These are phyloP conservation scores for Paecilomyces sp. DNA, from an alignment of 2,329 filamentous ascomycete species.

Conservation along the genomic window DNA sequence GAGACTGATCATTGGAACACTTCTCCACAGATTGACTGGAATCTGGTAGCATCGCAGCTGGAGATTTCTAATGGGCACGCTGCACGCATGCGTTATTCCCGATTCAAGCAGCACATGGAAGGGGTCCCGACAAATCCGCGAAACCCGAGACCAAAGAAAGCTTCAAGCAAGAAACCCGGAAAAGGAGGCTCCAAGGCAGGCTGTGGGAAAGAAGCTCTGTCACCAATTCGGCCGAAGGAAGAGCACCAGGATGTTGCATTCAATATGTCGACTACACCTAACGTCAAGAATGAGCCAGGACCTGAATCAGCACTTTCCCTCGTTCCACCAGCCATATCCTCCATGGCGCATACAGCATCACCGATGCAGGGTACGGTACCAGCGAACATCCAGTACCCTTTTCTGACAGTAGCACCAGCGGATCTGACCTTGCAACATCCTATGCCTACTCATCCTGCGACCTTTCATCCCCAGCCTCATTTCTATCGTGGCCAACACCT, in stretches of 20 bases:
- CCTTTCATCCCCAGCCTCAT: not conserved
- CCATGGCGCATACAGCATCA: conserved; percentile 2
- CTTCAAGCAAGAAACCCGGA: conserved; percentile 9
- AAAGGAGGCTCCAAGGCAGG: conserved; percentile 10
- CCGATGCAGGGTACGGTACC: conserved; percentile 1
- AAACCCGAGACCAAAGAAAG: conserved; percentile 18
- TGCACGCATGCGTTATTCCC: conserved; percentile 50
- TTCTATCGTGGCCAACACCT: conserved; percentile 5
- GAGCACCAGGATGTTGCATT: not conserved
- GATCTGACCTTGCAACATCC: conserved; percentile 12
- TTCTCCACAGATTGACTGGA: conserved; percentile 46
- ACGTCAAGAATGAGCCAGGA: conserved; percentile 3
- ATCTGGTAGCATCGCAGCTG: conserved; percentile 40
- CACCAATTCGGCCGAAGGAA: conserved; percentile 5
- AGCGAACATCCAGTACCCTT: conserved; percentile 5
- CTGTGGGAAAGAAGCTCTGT: conserved; percentile 4
- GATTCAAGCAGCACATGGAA: conserved; percentile 49
- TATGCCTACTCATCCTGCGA: conserved; percentile 2
- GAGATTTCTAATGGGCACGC: conserved; percentile 52
- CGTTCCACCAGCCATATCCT: conserved; percentile 7
- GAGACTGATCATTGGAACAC: not conserved
- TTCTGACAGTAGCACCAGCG: conserved; percentile 10
- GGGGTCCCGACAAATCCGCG: conserved; percentile 23
- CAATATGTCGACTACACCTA: not conserved
- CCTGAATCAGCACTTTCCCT: conserved; percentile 1